Evolutionary conservation across 345 rosid species (phyloP), one percentile per base, ranked within the genome.

Genomic region (Eucalyptus cloeziana): DNA sequence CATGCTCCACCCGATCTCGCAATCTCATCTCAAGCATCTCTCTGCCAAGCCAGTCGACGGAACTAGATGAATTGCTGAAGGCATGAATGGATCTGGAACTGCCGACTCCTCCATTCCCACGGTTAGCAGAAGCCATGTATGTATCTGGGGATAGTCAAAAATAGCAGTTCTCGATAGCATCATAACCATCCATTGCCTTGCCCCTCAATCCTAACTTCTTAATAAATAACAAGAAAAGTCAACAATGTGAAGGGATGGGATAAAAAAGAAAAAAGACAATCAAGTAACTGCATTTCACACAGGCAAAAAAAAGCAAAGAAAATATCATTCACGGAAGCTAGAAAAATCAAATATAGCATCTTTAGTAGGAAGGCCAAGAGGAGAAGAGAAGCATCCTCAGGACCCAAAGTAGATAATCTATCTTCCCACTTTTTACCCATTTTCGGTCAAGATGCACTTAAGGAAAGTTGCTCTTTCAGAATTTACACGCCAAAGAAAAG

Each of bases 1-100:
- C 99, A 33, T 94, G 94, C 91, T 95, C 98, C 91, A 90, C 94
- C 92, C 92, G 96, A 92, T 96, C 98, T 93, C 96, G 94, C 90
- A 97, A 93, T 93, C 96, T 95, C 95, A 97, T 97, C 91, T 96
- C 99, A 60, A 94, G 96, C 97, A 97, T 95, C 91, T 96, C 99
- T 91, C 98, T 94, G 44, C 98, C 97, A 89, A 97, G 94, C 99
- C 98, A 96, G 90, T 97, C 99, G 49, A 97, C 96, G 3, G 99
- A 97, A 92, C 98, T 96, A n/a, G 99, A 96, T 52, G 99, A 96
- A 90, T 93, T 94, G 92, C 96, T 97, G 90, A 93, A 94, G 80
- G 94, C 99, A 94, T 96, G 97, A 90, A 91, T 92, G 40, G 98
- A 95, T 93, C 98, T 97, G 69, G 99, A 98, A 92, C 96, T 98